phyloP scores from a whole-genome alignment of 331 rosid species.

The Phaseolus coccineus region DNA sequence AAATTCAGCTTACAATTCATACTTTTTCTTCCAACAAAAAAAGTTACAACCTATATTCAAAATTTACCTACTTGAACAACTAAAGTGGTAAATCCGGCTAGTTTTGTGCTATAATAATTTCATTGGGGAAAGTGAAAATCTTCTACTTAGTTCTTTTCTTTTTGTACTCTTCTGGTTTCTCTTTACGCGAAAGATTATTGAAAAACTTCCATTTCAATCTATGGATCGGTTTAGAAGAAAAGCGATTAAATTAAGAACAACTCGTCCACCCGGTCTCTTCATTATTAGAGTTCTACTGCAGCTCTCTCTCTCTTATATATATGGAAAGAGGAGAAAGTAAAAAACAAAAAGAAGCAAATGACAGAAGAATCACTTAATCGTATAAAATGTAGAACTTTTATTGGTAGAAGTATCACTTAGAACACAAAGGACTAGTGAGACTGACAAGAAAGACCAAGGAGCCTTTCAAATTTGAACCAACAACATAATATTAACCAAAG shows the following conservation, averaged over 20 bases:
- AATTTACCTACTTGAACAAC: background rate
- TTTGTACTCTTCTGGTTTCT: background rate
- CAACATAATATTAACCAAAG: slow-evolving; percentile 7
- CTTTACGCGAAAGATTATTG: background rate
- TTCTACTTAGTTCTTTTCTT: background rate
- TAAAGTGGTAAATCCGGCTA: background rate
- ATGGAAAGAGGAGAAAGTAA: background rate
- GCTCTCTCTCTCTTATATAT: no score
- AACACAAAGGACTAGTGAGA: slow-evolving; percentile 32
- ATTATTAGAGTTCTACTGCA: background rate
- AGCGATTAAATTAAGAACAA: background rate
- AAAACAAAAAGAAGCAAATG: background rate
- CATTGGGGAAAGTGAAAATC: background rate
- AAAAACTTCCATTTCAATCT: background rate
- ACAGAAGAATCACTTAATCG: background rate
- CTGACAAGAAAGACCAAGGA: slow-evolving; percentile 23
- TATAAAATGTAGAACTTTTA: slow-evolving; percentile 14
- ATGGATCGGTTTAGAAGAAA: background rate
- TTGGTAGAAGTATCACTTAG: background rate
- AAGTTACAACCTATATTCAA: background rate
- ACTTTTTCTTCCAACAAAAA: background rate
- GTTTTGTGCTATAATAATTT: background rate
- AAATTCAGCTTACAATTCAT: background rate
- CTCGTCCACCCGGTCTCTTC: background rate
- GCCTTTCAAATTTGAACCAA: slow-evolving; percentile 31